A percentile compares a stretch with the other conserved stretches of the same genome.
phyloP scores from a whole-genome alignment of 768 basidiomycete species.

The Boletales sp. region DNA sequence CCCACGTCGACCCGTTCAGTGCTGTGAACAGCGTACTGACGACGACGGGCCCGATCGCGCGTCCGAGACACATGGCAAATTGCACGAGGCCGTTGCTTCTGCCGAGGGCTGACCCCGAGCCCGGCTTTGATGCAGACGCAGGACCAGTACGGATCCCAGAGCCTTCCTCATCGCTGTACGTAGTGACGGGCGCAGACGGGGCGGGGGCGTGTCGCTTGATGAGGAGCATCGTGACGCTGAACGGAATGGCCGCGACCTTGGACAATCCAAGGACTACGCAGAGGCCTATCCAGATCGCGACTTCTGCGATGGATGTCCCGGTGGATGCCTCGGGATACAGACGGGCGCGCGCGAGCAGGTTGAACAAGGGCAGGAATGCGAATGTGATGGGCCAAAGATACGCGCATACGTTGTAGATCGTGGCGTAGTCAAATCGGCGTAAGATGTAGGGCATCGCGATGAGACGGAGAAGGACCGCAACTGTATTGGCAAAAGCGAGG shows the following conservation, averaged over 20 bases:
- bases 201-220: conserved; percentile 48
- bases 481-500: conserved; percentile 47
- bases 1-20: conserved; percentile 10
- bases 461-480: conserved; percentile 46
- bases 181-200: neutral
- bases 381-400: conserved; percentile 6
- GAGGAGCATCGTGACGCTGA: conserved; percentile 56
- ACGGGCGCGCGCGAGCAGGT: neutral
- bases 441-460: conserved; percentile 39
- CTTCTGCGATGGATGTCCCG: neutral
- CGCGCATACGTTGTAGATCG: conserved; percentile 1
- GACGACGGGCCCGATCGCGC: conserved; percentile 47
- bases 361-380: conserved; percentile 2
- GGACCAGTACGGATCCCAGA: neutral
- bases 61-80: conserved; percentile 49
- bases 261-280: conserved; percentile 37
- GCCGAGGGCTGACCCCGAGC: conserved; percentile 38
- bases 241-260: conserved; percentile 13
- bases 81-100: conserved; percentile 62
- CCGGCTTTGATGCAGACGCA: no score
- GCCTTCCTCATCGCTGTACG: no score
- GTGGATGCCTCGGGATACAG: neutral
- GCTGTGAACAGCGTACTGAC: conserved; percentile 20
- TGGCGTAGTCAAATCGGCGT: conserved; percentile 7
- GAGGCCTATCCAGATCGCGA: conserved; percentile 48